Conservation (phyloP, 345 rosid species). For the Xanthoceras sorbifolium region DNA sequence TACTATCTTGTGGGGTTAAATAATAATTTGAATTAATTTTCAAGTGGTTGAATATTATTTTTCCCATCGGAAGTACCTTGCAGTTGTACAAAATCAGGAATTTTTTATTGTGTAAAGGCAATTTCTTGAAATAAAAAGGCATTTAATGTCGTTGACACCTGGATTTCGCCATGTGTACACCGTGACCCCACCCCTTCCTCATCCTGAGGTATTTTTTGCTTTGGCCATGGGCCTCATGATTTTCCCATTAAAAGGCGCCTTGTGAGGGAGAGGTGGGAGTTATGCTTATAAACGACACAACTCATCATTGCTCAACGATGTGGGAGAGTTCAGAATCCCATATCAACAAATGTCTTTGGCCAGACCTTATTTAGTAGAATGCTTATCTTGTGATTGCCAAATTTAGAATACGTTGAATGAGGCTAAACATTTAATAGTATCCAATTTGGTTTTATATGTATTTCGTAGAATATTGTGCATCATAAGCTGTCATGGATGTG, state of each 20-base stretch:
- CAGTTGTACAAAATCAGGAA: background rate
- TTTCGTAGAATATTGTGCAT: background rate
- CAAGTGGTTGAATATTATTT: background rate
- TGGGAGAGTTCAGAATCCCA: no score
- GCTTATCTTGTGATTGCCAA: background rate
- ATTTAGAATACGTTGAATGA: background rate
- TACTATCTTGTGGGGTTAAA: constrained; percentile 15
- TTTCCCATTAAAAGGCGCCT: no score
- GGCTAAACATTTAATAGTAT: background rate
- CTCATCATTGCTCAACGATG: no score
- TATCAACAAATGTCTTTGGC: no score
- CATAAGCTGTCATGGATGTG: background rate
- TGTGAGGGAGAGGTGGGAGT: no score
- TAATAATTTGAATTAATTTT: constrained; percentile 7
- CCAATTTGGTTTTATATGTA: background rate
- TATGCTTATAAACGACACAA: no score
- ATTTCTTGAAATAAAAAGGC: background rate
- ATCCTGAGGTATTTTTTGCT: no score
- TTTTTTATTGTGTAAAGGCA: background rate
- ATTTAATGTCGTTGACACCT: background rate
- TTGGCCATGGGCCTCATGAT: no score
- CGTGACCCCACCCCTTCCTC: no score
- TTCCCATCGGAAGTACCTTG: background rate
- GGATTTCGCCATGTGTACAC: no score
- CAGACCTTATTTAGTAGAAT: constrained; percentile 7